Evolutionary conservation across 768 basidiomycete species (phyloP), one percentile per base, ranked within the genome.

Genomic region (Flagelloscypha sp.): DNA sequence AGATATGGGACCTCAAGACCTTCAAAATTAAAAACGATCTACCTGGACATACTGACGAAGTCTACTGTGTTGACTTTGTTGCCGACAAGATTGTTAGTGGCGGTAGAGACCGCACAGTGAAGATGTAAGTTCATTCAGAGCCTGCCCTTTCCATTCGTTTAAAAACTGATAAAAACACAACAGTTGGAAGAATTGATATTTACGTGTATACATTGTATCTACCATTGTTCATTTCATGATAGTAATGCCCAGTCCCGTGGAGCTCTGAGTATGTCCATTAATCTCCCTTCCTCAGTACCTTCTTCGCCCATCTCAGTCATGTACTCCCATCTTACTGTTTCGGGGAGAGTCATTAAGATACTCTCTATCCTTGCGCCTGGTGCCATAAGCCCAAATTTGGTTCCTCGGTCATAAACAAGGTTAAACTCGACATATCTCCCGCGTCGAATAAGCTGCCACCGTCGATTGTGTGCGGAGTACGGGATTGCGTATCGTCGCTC

Each of bases 81-180:
- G 93, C 92, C 1, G 94, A 99, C 63, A 99, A 99, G 57, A 74
- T 97, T n/a, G 90, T 95, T 45, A 94, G 89, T 52, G 94, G 93
- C n/a, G 94, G 94, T 10, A 65, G 84, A 28, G 94, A 98, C 60
- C 75, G 78, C 48, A 83, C 76, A 13, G 77, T 97, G 8, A 95
- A 95, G 63, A 97, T 98, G 88, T 95, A 52, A 47, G 87, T 63
- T 27, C n/a, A n/a, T n/a, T n/a, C n/a, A n/a, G n/a, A n/a, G n/a
- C n/a, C n/a, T 29, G 12, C n/a, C 35, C 8, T 15, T 25, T 13
- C 23, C 7, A 15, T n/a, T 6, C 9, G 3, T n/a, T 11, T 9
- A 3, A 13, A 10, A 15, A 13, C 13, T 5, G 7, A n/a, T 35
- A 16, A 24, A 15, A 11, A 17, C 24, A 1, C 16, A 7, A 4